A percentile compares a stretch with the other conserved stretches of the same genome.
phyloP scores from a whole-genome alignment of 495 filamentous ascomycete species.

The Aspergillus panamensis region DNA sequence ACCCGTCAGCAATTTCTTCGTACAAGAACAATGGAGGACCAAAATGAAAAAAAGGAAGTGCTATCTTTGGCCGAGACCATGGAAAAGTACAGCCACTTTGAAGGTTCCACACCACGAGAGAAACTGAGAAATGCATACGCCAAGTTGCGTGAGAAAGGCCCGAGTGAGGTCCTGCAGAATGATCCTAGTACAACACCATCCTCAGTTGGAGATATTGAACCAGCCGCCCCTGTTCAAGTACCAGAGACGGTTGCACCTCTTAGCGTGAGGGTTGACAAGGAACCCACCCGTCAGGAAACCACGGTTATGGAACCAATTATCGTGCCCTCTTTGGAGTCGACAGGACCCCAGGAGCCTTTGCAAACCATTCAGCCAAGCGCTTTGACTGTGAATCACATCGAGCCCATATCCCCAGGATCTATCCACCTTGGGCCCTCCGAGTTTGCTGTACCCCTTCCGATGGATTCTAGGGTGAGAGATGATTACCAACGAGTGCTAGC shows the following conservation, averaged over 20 bases:
- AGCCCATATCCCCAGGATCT: conserved; percentile 35
- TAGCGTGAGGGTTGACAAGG: conserved; percentile 36
- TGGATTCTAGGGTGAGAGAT: conserved; percentile 46
- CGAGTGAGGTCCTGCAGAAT: conserved; percentile 9
- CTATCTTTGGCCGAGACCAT: conserved; percentile 21
- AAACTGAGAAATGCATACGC: conserved; percentile 32
- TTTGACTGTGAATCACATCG: conserved; percentile 31
- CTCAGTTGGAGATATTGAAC: conserved; percentile 42
- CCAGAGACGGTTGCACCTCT: conserved; percentile 37
- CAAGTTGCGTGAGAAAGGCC: conserved; percentile 20
- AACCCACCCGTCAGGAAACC: conserved; percentile 13
- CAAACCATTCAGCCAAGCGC: conserved; percentile 46
- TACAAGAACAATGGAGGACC: conserved; percentile 18
- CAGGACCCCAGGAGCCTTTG: conserved; percentile 19
- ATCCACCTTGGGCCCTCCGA: conserved; percentile 41
- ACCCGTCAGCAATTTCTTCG: neutral
- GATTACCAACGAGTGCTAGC: conserved; percentile 39
- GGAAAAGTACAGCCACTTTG: conserved; percentile 30
- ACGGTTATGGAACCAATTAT: conserved; percentile 15
- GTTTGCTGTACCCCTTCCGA: conserved; percentile 44
- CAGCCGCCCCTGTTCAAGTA: conserved; percentile 25
- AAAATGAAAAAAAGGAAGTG: conserved; percentile 14
- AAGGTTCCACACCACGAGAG: conserved; percentile 31
- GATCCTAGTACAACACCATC: conserved; percentile 39
- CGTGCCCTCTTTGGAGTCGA: conserved; percentile 23